Evolutionary conservation across 1,284 basidiomycete species (phyloP).

Genomic region (Cryptococcus hybrid): DNA sequence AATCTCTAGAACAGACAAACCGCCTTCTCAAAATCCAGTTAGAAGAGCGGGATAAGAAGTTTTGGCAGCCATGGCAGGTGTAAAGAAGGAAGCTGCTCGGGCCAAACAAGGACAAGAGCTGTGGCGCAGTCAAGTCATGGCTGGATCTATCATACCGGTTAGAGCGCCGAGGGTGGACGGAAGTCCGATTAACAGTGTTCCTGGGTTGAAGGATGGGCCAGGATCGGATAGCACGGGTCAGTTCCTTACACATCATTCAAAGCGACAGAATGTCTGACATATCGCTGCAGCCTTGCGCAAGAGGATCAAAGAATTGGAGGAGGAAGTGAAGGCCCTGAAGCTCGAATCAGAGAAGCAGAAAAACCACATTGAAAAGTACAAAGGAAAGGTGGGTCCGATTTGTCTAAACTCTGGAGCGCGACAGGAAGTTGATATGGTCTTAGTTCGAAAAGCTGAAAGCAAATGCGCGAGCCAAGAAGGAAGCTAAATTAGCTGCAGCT

Average conservation of each 20-base stretch:
- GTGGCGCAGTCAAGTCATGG: conserved; percentile 35
- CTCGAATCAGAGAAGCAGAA: conserved; percentile 37
- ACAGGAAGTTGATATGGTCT: background rate
- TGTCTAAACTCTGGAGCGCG: background rate
- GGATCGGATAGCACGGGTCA: background rate
- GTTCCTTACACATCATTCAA: background rate
- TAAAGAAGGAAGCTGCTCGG: conserved; percentile 40
- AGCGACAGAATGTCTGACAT: no score
- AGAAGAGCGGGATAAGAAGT: conserved; percentile 36
- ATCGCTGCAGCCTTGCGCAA: conserved; percentile 11
- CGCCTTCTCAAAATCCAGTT: conserved; percentile 22
- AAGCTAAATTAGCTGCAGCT: conserved; percentile 57
- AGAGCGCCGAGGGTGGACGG: background rate
- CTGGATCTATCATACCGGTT: conserved; percentile 4
- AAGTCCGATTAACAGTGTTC: conserved; percentile 3
- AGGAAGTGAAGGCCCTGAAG: conserved; percentile 56
- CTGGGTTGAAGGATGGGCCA: background rate
- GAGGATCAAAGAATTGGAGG: conserved; percentile 68
- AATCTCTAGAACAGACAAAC: conserved; percentile 36
- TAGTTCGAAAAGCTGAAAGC: conserved; percentile 86
- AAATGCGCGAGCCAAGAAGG: conserved; percentile 78
- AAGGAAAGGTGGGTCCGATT: conserved; percentile 50
- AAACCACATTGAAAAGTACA: conserved; percentile 66
- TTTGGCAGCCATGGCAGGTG: conserved; percentile 40
- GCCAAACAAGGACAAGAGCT: conserved; percentile 34